phyloP scores from a whole-genome alignment of 2,329 filamentous ascomycete species.

The Clonostachys rosea region DNA sequence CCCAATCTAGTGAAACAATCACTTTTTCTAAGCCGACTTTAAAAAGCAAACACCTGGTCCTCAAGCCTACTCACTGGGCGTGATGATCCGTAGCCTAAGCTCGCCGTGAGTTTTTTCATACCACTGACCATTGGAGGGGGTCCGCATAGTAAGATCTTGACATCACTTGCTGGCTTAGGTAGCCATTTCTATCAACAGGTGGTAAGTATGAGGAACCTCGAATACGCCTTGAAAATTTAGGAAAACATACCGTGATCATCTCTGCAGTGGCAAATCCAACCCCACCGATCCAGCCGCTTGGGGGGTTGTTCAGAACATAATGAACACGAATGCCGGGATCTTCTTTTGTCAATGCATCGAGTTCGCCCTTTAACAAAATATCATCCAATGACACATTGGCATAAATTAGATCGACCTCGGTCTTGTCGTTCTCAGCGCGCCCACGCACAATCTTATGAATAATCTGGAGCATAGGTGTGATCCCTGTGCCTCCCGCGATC shows the following conservation, averaged over 20 bases:
- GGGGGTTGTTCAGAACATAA: constrained; percentile 96
- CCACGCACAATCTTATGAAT: constrained; percentile 47
- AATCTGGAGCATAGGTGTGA: constrained; percentile 96
- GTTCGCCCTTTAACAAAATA: too few species aligned
- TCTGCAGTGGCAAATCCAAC: constrained; percentile 93
- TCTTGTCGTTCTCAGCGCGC: too few species aligned
- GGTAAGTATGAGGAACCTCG: too few species aligned
- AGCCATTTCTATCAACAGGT: constrained; percentile 58
- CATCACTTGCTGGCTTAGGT: constrained; percentile 75
- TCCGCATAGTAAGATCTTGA: constrained; percentile 92
- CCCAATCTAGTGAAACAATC: too few species aligned
- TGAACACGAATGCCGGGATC: constrained; percentile 82
- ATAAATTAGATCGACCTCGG: too few species aligned
- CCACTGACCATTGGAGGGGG: constrained; percentile 95
- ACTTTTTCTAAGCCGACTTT: constrained; percentile 7
- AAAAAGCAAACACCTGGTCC: constrained; percentile 96
- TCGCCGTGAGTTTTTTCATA: constrained; percentile 92
- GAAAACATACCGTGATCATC: constrained; percentile 74
- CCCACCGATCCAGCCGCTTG: constrained; percentile 84
- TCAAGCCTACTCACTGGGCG: constrained; percentile 94
- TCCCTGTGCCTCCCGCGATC: constrained; percentile 49
- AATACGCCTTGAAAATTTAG: too few species aligned
- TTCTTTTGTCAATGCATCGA: constrained; percentile 39
- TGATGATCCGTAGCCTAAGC: constrained; percentile 87
- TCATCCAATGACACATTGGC: too few species aligned